Evolutionary conservation across 257 asterid species (phyloP).

Genomic region (Solanum acaule): DNA sequence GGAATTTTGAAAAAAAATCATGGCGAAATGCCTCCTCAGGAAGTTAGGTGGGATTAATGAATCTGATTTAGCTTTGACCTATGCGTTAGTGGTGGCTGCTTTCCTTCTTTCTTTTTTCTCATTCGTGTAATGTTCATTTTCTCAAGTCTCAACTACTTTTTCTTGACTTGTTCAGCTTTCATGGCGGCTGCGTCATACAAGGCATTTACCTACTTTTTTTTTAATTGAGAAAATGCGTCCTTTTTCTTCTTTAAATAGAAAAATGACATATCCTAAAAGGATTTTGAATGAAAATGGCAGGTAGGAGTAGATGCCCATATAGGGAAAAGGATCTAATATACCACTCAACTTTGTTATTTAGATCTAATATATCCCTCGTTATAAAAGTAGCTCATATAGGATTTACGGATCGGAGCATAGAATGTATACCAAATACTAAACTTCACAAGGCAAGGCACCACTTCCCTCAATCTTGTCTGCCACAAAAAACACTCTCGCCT

Average conservation of each 20-base stretch:
- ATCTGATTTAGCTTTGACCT: background rate
- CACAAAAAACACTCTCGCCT: too few species aligned
- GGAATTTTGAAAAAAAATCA: background rate
- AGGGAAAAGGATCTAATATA: too few species aligned
- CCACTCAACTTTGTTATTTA: too few species aligned
- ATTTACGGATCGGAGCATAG: too few species aligned
- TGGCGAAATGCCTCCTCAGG: background rate
- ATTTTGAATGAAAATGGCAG: background rate
- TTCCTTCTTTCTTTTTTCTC: background rate
- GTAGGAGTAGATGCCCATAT: background rate
- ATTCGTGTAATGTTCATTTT: background rate
- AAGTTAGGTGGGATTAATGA: background rate
- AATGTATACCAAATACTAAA: too few species aligned
- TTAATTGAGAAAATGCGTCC: background rate
- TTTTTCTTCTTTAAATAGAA: background rate
- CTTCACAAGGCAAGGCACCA: too few species aligned
- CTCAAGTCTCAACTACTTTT: background rate
- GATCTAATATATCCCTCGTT: too few species aligned
- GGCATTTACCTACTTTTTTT: background rate
- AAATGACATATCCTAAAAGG: background rate
- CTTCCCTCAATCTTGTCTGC: too few species aligned
- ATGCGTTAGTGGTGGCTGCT: background rate
- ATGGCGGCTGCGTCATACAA: background rate
- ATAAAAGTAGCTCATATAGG: too few species aligned
- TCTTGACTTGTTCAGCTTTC: background rate